phyloP scores from a whole-genome alignment of 2,329 filamentous ascomycete genomes.

The Claviceps humidiphila region DNA sequence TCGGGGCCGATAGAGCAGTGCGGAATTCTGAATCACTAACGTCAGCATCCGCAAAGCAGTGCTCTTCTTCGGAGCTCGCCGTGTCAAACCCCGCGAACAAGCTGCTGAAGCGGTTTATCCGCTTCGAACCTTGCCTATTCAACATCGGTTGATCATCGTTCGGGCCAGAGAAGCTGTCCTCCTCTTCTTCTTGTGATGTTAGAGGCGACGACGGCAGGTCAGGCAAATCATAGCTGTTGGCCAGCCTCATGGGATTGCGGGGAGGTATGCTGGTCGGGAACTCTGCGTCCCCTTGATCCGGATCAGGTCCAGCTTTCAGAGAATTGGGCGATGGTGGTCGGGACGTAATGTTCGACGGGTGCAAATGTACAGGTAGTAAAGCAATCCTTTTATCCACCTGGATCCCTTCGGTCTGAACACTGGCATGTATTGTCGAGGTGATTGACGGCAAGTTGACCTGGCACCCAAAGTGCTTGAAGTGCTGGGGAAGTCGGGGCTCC shows the following conservation, averaged over 20 bases:
- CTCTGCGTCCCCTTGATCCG: constrained; percentile 29
- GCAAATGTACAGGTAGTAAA: constrained; percentile 62
- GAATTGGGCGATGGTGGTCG: constrained; percentile 41
- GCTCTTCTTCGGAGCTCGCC: constrained; percentile 51
- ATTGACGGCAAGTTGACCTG: constrained; percentile 46
- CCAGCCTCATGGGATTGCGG: constrained; percentile 45
- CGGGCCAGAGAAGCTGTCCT: constrained; percentile 62
- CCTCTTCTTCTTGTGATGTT: constrained; percentile 23
- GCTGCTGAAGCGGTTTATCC: constrained; percentile 64
- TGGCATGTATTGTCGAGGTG: constrained; percentile 18
- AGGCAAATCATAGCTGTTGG: constrained; percentile 29
- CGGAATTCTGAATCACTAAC: constrained; percentile 54
- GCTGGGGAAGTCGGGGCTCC: constrained; percentile 62
- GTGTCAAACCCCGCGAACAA: constrained; percentile 78
- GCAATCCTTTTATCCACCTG: constrained; percentile 66
- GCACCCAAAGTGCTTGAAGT: constrained; percentile 69
- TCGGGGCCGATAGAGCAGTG: constrained; percentile 52
- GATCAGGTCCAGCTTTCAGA: constrained; percentile 9
- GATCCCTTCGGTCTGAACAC: constrained; percentile 81
- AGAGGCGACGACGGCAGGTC: constrained; percentile 39
- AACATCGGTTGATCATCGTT: constrained; percentile 67
- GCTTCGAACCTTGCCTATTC: constrained; percentile 39
- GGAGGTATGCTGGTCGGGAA: constrained; percentile 41
- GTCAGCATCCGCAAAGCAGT: constrained; percentile 48
- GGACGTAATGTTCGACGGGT: constrained; percentile 62